Percentiles rank a stretch among this genome's conserved stretches.
These are phyloP conservation scores for Eucalyptus grandis DNA, from an alignment of 345 rosid species.

Conservation along the genomic window DNA sequence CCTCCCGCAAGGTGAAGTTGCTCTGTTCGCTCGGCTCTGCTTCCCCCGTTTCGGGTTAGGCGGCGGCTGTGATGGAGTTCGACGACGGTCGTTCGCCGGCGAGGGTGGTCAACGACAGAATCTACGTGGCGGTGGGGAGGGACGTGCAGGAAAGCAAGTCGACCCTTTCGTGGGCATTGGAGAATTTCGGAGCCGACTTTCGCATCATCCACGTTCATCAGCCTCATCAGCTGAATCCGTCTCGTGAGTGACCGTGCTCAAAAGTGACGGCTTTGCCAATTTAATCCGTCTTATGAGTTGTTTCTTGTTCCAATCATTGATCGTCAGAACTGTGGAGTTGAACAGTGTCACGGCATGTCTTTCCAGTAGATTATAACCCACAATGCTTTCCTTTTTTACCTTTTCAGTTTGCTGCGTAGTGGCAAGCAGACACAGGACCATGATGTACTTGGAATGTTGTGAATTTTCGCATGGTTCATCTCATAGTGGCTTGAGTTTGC, in stretches of 20 bases:
- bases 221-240: neutral
- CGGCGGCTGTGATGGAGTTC: neutral
- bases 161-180: slow-evolving; percentile 44
- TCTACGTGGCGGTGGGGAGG: slow-evolving; percentile 53
- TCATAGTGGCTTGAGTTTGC: neutral
- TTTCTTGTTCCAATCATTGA: neutral
- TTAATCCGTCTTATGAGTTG: neutral
- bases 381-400: neutral
- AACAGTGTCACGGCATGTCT: neutral
- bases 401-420: neutral
- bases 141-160: slow-evolving; percentile 28
- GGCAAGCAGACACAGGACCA: neutral
- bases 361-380: neutral
- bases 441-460: neutral
- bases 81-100: slow-evolving; percentile 1
- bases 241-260: neutral
- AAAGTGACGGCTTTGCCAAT: neutral
- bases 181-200: slow-evolving; percentile 20
- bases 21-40: neutral
- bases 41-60: neutral
- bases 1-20: neutral
- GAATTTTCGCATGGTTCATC: neutral
- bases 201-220: slow-evolving; percentile 28
- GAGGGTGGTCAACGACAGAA: slow-evolving; percentile 14
- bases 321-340: neutral